Base-by-base conservation (phyloP, 2,329 filamentous ascomycete species). In the Epichloe elymi region DNA sequence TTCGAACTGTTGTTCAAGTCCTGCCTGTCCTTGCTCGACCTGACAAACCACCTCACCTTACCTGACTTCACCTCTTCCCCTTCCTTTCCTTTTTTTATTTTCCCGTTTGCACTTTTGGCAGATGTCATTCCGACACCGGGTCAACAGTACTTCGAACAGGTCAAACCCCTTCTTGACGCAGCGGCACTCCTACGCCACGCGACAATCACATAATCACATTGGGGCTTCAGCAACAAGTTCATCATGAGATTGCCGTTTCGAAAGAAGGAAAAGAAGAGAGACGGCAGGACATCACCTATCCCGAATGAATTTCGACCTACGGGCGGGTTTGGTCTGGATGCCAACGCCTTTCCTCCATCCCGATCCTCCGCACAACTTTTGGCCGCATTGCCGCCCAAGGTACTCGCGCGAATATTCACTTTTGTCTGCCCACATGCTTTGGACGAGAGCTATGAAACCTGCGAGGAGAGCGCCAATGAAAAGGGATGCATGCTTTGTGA, bases 401-500 rank as follows among this genome's bases (percentile, higher is more conserved):
- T 95, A 33, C 75, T 96, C 52, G 75, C 80, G 57, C 80, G 78
- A 63, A 90, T 96, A 63, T 91, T 96, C 65, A 69, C 76, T 59
- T 82, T 82, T 58, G 82, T 96, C 51, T 96, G 90, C 60, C 90
- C 90, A 7, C 91, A 97, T 67, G 73, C 82, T 37, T 70, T 72
- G 50, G 90, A 97, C 67, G 74, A 83, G 63, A 82, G 76, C 53
- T 94, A 93, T 66, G 83, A 88, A 57, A 83, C 82, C 41, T 91
- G 86, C 61, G 91, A 97, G 70, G 79, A 86, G 60, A 88, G 85
- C 53, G 81, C 85, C 57, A 77, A 81, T 47, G 84, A 85, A 58
- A 83, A 88, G 69, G 82, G 82, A 51, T 97, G 91, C 71, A 91
- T 93, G 86, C 82, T 95, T 58, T 97, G 91, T 71, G 88, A 95